Conservation (phyloP, 441 rosid genomes). For the Eutrema salsugineum region DNA sequence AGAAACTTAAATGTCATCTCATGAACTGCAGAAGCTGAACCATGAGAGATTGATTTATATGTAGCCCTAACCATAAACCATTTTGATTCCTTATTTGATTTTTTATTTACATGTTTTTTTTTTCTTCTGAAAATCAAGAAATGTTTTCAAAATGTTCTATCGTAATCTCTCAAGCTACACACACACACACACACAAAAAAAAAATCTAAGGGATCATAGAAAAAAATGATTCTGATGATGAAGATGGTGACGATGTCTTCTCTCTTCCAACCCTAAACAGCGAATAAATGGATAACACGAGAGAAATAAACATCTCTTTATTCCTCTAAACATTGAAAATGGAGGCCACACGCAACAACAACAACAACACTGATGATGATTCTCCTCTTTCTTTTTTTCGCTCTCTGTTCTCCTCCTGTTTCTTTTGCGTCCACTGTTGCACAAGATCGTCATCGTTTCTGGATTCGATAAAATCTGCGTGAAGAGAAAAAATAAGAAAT, state of each 20-base stretch:
- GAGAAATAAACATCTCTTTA: slow-evolving; percentile 20
- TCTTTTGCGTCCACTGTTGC: slow-evolving; percentile 13
- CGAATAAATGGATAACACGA: slow-evolving; percentile 26
- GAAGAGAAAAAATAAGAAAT: neutral
- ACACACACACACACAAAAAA: neutral
- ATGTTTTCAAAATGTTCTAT: neutral
- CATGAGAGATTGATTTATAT: neutral
- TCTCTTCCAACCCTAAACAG: slow-evolving; percentile 22
- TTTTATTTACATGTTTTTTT: neutral
- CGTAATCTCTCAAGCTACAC: neutral
- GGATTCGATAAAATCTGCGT: neutral
- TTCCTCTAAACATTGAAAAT: slow-evolving; percentile 15
- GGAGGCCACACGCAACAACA: slow-evolving; percentile 20
- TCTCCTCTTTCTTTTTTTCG: neutral
- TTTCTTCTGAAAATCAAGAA: neutral
- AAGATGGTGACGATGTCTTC: slow-evolving; percentile 22
- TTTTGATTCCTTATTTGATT: slow-evolving; percentile 2
- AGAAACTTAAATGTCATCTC: slow-evolving; percentile 52
- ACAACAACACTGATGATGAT: neutral
- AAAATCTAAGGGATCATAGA: neutral
- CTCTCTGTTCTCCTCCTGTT: slow-evolving; percentile 7
- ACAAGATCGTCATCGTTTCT: slow-evolving; percentile 1
- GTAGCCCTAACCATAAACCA: slow-evolving; percentile 9
- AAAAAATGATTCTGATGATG: slow-evolving; percentile 23
- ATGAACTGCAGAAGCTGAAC: slow-evolving; percentile 40